Percentiles rank a stretch among this genome's conserved stretches.
phyloP scores from a whole-genome alignment of 2,329 filamentous ascomycete genomes.

The Emmonsia crescens region DNA sequence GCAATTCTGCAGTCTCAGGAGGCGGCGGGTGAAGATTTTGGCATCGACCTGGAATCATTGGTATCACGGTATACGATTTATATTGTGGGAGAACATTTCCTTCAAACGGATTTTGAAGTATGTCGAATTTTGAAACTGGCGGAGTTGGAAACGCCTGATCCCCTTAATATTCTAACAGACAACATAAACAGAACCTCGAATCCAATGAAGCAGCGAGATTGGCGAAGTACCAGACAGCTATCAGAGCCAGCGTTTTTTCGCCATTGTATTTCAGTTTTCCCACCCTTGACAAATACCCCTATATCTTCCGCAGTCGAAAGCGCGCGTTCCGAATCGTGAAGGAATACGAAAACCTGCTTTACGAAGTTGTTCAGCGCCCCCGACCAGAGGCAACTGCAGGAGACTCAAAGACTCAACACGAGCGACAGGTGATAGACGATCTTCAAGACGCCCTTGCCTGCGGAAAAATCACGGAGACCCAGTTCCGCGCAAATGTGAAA shows the following conservation, averaged over 20 bases:
- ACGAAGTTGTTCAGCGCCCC: background rate
- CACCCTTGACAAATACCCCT: background rate
- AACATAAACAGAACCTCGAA: background rate
- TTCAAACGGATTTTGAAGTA: conserved; percentile 20
- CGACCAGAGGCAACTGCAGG: conserved; percentile 5
- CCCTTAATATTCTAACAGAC: background rate
- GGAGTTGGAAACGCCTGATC: no score
- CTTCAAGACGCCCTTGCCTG: conserved; percentile 16
- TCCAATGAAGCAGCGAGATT: background rate
- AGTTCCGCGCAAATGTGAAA: conserved; percentile 33
- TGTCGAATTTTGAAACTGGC: background rate
- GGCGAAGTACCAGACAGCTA: background rate
- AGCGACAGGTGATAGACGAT: conserved; percentile 14
- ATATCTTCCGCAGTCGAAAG: background rate
- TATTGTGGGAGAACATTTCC: conserved; percentile 19
- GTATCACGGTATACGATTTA: conserved; percentile 21
- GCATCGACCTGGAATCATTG: conserved; percentile 16
- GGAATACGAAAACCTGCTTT: background rate
- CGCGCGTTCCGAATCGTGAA: background rate
- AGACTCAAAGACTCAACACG: conserved; percentile 2
- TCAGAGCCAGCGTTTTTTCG: background rate
- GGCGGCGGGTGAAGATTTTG: background rate
- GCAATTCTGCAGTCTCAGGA: conserved; percentile 17
- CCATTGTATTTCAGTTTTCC: background rate
- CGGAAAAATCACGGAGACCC: conserved; percentile 24